Conservation (phyloP, 768 basidiomycete species). For the Collybiopsis luxurians region DNA sequence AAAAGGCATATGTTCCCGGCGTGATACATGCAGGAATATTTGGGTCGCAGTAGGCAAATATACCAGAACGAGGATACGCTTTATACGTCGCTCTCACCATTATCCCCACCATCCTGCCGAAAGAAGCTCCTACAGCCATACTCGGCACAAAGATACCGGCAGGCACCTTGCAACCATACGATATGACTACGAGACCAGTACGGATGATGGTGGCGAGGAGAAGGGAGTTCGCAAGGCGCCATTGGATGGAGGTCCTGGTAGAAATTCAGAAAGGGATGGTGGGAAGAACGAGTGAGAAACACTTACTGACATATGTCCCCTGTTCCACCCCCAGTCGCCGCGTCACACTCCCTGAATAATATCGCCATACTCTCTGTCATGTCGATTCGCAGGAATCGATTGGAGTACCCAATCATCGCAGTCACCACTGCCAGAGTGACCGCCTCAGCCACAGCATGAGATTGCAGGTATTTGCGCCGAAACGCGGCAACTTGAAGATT, state of each 20-base stretch:
- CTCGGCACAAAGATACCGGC: conserved; percentile 98
- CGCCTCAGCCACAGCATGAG: conserved; percentile 87
- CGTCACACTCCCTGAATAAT: conserved; percentile 91
- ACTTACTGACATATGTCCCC: conserved; percentile 96
- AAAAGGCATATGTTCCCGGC: conserved; percentile 95
- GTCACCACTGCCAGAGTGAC: conserved; percentile 84
- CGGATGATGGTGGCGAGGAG: conserved; percentile 90
- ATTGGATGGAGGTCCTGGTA: conserved; percentile 79
- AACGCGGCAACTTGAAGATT: conserved; percentile 95
- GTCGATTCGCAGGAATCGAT: conserved; percentile 91
- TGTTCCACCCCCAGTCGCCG: conserved; percentile 52
- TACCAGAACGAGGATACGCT: conserved; percentile 38
- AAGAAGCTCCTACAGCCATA: conserved; percentile 97
- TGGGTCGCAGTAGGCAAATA: conserved; percentile 88
- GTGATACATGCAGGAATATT: conserved; percentile 91
- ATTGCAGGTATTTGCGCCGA: conserved; percentile 83
- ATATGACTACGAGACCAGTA: conserved; percentile 81
- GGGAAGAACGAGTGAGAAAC: too few species aligned
- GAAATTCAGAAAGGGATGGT: neutral
- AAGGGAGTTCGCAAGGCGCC: conserved; percentile 92
- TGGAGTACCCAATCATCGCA: conserved; percentile 90
- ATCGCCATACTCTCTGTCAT: conserved; percentile 98
- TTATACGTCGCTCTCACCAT: conserved; percentile 87
- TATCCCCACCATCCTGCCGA: conserved; percentile 96
- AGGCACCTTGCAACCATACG: conserved; percentile 96